Conservation (phyloP, 495 filamentous ascomycete genomes). For the Halenospora varia region DNA sequence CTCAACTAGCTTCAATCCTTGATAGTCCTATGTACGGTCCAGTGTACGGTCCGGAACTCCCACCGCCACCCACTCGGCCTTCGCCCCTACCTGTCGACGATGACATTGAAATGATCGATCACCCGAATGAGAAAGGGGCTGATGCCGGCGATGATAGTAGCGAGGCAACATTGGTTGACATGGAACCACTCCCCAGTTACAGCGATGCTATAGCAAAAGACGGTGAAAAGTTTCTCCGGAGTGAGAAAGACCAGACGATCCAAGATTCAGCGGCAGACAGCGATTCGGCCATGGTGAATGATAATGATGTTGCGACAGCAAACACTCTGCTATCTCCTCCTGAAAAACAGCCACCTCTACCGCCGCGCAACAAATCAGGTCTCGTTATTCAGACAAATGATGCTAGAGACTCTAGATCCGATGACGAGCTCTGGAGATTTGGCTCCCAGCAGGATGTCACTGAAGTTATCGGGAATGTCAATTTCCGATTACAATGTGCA, state of each 20-base stretch:
- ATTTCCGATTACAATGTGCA: constrained; percentile 85
- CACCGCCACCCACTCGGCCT: constrained; percentile 14
- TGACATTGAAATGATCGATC: constrained; percentile 26
- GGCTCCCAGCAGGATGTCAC: constrained; percentile 85
- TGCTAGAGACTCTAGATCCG: constrained; percentile 11
- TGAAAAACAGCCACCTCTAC: constrained; percentile 38
- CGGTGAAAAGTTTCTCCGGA: neutral
- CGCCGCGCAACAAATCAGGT: constrained; percentile 27
- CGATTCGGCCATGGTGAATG: constrained; percentile 18
- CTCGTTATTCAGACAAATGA: constrained; percentile 22
- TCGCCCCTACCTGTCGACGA: constrained; percentile 5
- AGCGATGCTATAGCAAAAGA: constrained; percentile 1
- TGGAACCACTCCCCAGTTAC: constrained; percentile 16
- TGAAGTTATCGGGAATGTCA: constrained; percentile 88
- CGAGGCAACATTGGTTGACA: constrained; percentile 28
- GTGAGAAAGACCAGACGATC: constrained; percentile 2
- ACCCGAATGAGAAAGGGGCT: constrained; percentile 4
- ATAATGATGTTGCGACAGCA: neutral
- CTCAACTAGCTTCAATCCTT: constrained; percentile 25
- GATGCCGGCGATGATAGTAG: constrained; percentile 19
- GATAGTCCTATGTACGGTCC: constrained; percentile 30
- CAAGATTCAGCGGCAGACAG: constrained; percentile 5
- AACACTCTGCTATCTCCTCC: neutral
- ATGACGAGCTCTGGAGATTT: constrained; percentile 53
- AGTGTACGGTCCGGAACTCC: constrained; percentile 22